phyloP scores from a whole-genome alignment of 441 rosid species.

The Macaranga tanarius region DNA sequence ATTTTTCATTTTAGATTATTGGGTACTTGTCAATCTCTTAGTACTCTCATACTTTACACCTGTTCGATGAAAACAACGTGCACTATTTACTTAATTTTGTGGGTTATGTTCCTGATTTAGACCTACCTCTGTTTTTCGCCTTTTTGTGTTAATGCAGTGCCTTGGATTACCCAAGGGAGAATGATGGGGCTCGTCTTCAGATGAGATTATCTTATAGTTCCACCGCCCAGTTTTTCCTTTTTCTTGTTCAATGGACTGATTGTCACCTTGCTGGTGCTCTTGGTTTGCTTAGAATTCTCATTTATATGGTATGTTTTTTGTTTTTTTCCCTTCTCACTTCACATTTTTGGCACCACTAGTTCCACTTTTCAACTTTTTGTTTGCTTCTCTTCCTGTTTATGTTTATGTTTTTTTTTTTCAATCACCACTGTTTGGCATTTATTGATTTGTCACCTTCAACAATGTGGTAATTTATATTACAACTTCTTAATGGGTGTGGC shows the following conservation, averaged over 20 bases:
- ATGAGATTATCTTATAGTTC: slow-evolving; percentile 74
- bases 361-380: neutral
- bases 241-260: slow-evolving; percentile 71
- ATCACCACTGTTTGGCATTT: neutral
- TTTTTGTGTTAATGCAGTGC: slow-evolving; percentile 46
- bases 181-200: slow-evolving; percentile 69
- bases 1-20: neutral
- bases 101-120: too few species aligned
- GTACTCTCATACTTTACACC: neutral
- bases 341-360: neutral
- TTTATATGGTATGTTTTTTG: slow-evolving; percentile 63
- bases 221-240: slow-evolving; percentile 63
- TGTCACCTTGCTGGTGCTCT: slow-evolving; percentile 75
- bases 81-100: slow-evolving; percentile 3
- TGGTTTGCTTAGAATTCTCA: slow-evolving; percentile 62
- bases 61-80: neutral
- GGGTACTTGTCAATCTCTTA: neutral
- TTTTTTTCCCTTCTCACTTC: slow-evolving; percentile 4
- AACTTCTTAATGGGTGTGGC: slow-evolving; percentile 24
- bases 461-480: slow-evolving; percentile 13
- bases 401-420: neutral
- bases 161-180: slow-evolving; percentile 60
- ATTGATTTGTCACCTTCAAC: neutral
- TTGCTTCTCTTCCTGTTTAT: neutral
- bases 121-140: neutral